Evolutionary conservation across 768 basidiomycete species (phyloP).

Genomic region (Paxillus rubicundulus): DNA sequence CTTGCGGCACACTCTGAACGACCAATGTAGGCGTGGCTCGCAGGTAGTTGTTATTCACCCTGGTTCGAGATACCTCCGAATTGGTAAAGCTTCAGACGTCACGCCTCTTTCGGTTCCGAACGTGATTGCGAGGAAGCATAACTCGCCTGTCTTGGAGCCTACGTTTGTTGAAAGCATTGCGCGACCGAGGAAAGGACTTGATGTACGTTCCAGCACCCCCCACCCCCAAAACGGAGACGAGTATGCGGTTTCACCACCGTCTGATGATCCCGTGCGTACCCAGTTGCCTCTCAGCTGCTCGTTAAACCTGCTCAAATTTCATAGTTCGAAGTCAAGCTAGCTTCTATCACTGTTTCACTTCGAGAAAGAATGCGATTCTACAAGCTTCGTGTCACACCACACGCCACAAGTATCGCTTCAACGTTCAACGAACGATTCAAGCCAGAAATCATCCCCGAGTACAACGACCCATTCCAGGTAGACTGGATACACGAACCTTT

Average conservation of each 20-base stretch:
- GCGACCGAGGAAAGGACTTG: conserved; percentile 47
- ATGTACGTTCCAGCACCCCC: conserved; percentile 18
- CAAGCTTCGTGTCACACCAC: conserved; percentile 72
- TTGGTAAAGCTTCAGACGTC: conserved; percentile 77
- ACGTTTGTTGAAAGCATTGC: conserved; percentile 50
- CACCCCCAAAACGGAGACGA: conserved; percentile 43
- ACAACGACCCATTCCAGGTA: conserved; percentile 77
- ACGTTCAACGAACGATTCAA: conserved; percentile 82
- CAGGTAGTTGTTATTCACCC: conserved; percentile 79
- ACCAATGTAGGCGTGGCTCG: conserved; percentile 60
- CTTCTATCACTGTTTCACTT: conserved; percentile 66
- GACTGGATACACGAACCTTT: conserved; percentile 73
- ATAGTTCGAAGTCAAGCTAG: conserved; percentile 76
- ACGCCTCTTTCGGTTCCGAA: conserved; percentile 65
- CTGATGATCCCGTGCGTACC: conserved; percentile 62
- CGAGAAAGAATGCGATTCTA: conserved; percentile 86
- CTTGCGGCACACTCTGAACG: conserved; percentile 29
- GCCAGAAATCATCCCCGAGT: conserved; percentile 81
- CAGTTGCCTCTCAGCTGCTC: neutral
- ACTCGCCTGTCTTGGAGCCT: conserved; percentile 41
- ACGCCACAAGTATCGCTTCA: conserved; percentile 66
- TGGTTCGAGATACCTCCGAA: conserved; percentile 69
- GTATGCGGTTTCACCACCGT: conserved; percentile 42
- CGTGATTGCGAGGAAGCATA: conserved; percentile 69
- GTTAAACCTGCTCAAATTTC: conserved; percentile 2